These are phyloP conservation scores for Dipodascus geniculatus DNA, from an alignment of 805 yeast species.

Conservation along the genomic window DNA sequence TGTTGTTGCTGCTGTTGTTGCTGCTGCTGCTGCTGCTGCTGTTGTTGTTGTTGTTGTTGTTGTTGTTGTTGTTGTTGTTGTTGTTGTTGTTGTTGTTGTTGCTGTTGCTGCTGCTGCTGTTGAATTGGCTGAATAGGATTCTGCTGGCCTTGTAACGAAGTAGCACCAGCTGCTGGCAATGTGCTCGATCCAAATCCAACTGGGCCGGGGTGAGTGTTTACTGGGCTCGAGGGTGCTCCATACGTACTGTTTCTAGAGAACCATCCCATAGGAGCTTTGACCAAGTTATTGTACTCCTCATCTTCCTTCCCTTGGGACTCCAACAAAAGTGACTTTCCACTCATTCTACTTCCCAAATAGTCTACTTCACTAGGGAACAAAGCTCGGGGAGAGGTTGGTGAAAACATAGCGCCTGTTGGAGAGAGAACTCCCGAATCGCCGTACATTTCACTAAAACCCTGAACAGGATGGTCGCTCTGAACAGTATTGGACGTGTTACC, in stretches of 20 bases:
- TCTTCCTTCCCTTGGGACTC: constrained; percentile 4
- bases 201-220: background rate
- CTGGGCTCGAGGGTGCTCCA: background rate
- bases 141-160: background rate
- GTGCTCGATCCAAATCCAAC: background rate
- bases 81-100: constrained; percentile 5
- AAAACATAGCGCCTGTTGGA: constrained; percentile 9
- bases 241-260: constrained; percentile 4
- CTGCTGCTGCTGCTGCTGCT: constrained; percentile 4
- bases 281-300: constrained; percentile 10
- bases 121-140: constrained; percentile 2
- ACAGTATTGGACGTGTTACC: constrained; percentile 1
- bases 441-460: constrained; percentile 6
- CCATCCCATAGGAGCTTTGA: constrained; percentile 8
- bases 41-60: background rate
- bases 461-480: constrained; percentile 10
- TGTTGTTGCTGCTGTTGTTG: constrained; percentile 2
- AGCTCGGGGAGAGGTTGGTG: constrained; percentile 18
- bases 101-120: background rate
- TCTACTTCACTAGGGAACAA: constrained; percentile 10
- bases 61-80: constrained; percentile 4
- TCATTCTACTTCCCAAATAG: background rate
- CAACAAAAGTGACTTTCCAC: background rate
- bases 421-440: constrained; percentile 3
- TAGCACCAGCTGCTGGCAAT: background rate